Base-by-base conservation (phyloP, 192 early-diverging fungal genomes). In the Coemansia sp. region DNA sequence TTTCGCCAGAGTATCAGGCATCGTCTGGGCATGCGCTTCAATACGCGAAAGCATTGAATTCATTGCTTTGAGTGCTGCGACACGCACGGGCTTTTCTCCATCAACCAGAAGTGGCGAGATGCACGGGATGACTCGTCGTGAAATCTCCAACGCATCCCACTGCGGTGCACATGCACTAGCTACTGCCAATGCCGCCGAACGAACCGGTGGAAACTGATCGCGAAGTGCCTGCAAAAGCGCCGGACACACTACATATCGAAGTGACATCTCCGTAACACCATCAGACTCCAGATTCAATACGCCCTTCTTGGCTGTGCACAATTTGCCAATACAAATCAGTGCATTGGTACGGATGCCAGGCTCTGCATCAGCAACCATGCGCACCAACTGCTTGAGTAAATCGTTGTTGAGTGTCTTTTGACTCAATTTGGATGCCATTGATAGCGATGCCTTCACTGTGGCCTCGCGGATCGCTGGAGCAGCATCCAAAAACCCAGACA, bases 331-430 rank as follows among this genome's bases (percentile, higher is more conserved):
- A 67, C 95, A 97, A 42, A 98, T 92, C 17, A 94, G 92, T 19
- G 95, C 91, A 73, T 98, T 98, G 7, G 97, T 96, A 27, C 97
- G 85, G 68, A 98, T 98, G 2, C 95, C 95, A 1, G 97, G 93
- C 64, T 98, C 95, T 22, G 88, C 85, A 75, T 98, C 97, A 29
- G 85, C 85, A 53, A 96, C 92, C 27, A 94, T 76, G 50, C 93
- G 94, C n/a, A 93, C 94, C 8, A 97, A 84, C 64, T 93, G 92
- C 63, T 89, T 73, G 27, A 98, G 63, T 1, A 97, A 72, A 54
- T 96, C 93, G 66, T 90, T 89, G 75, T 97, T 77, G 6, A 76
- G 68, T 3, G 58, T 55, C 51, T 74, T 68, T 63, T 75, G 51
- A 8, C 63, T 27, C 25, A 94, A 85, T 64, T 90, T 88, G 4